Percentiles rank a stretch among this genome's conserved stretches.
Conservation (phyloP, 768 basidiomycete genomes). For the Lactifluus subvellereus region DNA sequence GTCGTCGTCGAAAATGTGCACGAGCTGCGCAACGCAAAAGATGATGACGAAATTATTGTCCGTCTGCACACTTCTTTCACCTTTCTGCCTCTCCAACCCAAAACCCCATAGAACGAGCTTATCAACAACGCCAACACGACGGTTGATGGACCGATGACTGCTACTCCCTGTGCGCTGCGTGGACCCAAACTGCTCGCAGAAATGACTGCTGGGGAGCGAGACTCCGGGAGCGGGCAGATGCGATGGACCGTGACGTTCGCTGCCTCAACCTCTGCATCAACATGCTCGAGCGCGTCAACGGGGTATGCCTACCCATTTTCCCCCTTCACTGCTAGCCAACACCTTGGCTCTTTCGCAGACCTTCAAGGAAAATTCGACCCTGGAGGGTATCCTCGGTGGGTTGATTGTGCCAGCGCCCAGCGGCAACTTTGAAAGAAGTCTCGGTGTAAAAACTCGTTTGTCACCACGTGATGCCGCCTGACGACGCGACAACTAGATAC, state of each 20-base stretch:
- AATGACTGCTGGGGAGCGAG: conserved; percentile 54
- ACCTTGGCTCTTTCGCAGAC: conserved; percentile 31
- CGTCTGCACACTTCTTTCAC: not conserved
- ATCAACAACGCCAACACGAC: conserved; percentile 33
- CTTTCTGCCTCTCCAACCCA: not conserved
- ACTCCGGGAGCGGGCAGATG: conserved; percentile 40
- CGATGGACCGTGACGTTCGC: conserved; percentile 51
- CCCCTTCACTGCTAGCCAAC: not conserved
- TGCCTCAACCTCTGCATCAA: conserved; percentile 75
- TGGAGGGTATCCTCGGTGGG: conserved; percentile 66
- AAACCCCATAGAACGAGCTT: conserved; percentile 24
- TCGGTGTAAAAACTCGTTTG: too few relatives aligned
- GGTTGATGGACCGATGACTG: conserved; percentile 30
- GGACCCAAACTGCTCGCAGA: conserved; percentile 35
- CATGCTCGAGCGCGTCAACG: conserved; percentile 80
- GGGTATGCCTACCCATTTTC: conserved; percentile 44
- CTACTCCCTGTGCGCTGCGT: conserved; percentile 21
- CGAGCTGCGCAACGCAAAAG: conserved; percentile 59
- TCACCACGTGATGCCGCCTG: too few relatives aligned
- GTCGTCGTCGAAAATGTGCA: conserved; percentile 85
- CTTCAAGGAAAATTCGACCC: conserved; percentile 61
- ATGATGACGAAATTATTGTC: conserved; percentile 34
- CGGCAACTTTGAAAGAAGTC: too few relatives aligned
- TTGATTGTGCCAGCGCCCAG: conserved; percentile 71
- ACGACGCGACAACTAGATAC: too few relatives aligned